Base-by-base conservation (phyloP, 1,139 yeast species). In the Pneumocystis carinii region DNA sequence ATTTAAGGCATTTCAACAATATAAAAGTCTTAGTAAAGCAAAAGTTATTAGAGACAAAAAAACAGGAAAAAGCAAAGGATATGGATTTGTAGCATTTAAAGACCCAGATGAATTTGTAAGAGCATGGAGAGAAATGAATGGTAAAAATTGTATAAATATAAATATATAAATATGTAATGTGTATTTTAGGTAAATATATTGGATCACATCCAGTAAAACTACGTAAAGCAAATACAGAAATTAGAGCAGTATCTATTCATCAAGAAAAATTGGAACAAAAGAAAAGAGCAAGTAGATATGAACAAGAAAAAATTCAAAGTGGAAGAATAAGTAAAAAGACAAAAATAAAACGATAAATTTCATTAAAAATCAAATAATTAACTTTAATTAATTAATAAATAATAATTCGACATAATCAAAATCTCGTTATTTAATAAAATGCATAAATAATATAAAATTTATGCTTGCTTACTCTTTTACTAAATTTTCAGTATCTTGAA, bases 11-110 rank as follows among this genome's bases (percentile, higher is more conserved):
- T 90, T 90, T 72, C 70, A 77, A n/a, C 76, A 77, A 64, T 87
- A 82, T 72, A 77, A 77, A 27, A 81, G 90, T 3, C 76, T 87
- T 70, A 77, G 83, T 62, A 95, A 88, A 72, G 96, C 96, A 19
- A 90, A 89, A 69, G 96, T 90, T 55, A 90, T 90, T 96, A 89
- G 96, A 96, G 96, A 90, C 73, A 88, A 88, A 95, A 90, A 86
- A 72, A 87, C 95, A 29, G 90, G 95, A 48, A 78, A 95, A 72
- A 87, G 95, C 4, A 79, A 96, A 74, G 95, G 96, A 27, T 90
- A 89, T 71, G 96, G 96, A 1, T 90, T 90, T 75, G 95, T 87
- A n/a, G 85, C 95, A 1, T 90, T 89, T 71, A 74, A 78, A 29
- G 80, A 79, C 39, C 82, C 80, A 65, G 74, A 76, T 14, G 94